A percentile compares a stretch with the other conserved stretches of the same genome.
Conservation (phyloP, 23 red algal species). For the Gracilaria domingensis region DNA sequence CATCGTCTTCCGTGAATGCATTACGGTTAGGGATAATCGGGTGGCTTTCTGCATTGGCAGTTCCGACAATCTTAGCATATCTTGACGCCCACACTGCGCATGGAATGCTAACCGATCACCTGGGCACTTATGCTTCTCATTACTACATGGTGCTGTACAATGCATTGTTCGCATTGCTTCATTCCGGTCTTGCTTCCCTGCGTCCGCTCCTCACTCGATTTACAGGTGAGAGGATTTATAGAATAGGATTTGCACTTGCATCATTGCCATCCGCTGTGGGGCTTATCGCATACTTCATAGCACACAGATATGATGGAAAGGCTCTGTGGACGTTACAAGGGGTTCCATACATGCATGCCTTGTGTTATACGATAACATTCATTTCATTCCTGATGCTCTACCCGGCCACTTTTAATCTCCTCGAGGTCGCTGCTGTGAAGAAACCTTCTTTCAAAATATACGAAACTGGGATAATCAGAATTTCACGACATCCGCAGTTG, state of each 20-base stretch:
- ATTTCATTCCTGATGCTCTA: conserved; percentile 95
- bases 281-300: conserved; percentile 86
- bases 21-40: background rate
- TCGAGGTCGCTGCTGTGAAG: conserved; percentile 88
- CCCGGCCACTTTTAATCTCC: conserved; percentile 93
- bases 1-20: conserved; percentile 13
- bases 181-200: conserved; percentile 91
- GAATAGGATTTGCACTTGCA: conserved; percentile 81
- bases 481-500: conserved; percentile 96
- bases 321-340: conserved; percentile 81
- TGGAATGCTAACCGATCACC: background rate
- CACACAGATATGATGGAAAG: conserved; percentile 91
- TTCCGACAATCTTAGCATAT: conserved; percentile 13
- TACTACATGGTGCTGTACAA: conserved; percentile 45
- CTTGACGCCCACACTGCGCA: conserved; percentile 12
- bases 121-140: conserved; percentile 36
- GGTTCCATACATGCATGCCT: conserved; percentile 75
- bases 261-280: conserved; percentile 78
- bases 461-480: conserved; percentile 89
- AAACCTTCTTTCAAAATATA: conserved; percentile 89
- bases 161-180: conserved; percentile 74
- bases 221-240: conserved; percentile 93
- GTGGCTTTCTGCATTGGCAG: background rate
- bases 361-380: conserved; percentile 68
- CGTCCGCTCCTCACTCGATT: conserved; percentile 52